Evolutionary conservation across 352 stramenopile species (phyloP), one percentile per base, ranked within the genome.

Genomic region (Phytophthora palmivora): DNA sequence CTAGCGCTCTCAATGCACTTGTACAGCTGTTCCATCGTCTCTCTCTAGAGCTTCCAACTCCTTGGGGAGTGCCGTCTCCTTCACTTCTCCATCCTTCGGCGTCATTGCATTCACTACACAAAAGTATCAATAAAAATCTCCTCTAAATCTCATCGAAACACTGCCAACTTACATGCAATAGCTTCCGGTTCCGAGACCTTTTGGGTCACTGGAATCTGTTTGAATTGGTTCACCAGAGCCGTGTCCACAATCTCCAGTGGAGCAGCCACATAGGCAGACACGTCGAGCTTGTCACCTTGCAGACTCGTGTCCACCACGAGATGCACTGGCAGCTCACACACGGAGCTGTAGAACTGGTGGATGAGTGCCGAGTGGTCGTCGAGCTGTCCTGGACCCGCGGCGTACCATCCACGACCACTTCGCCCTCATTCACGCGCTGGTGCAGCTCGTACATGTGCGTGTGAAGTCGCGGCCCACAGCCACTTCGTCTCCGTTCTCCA

Each of bases 391-490:
- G 82, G 73, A 50, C 61, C 76, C 11, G 88, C 92, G 44, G 93
- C 94, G 82, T 98, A 99, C 97, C 97, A 99, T 58, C 97, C 10
- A 99, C 93, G 36, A 99, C 87, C 32, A 95, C 81, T 74, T 99
- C 97, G 63, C 86, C 90, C 52, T 93, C 79, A 81, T 99, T 98
- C 37, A 98, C 92, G 54, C 90, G 84, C 59, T 97, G 75, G 74
- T 98, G 91, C 43, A 99, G 89, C 53, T 97, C 85, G 55, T 98
- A 90, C 96, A 99, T 99, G 67, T 98, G 91, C 67, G 96, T 96
- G 80, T 99, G 97, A 98, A 99, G 76, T 99, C 96, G 79, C 98
- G 98, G 52, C 96, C 96, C 58, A 99, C 97, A 11, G 96, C 96
- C 26, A 99, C 96, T 32, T 99, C 93, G 49, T 98, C 96, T 50